Conservation (phyloP, 192 early-diverging fungal genomes). For the Pilobolus umbonatus region DNA sequence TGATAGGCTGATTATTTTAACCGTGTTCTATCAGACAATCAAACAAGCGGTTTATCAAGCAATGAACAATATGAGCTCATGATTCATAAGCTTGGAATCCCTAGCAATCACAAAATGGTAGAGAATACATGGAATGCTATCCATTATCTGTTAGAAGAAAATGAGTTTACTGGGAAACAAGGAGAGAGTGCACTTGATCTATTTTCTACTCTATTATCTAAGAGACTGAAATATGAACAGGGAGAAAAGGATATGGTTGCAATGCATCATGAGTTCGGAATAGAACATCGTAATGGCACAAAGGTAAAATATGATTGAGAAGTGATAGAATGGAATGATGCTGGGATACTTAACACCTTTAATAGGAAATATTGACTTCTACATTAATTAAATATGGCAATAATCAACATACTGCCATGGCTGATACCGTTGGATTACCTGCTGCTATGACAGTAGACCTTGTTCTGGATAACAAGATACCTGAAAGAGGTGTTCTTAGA, state of each 20-base stretch:
- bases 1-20: constrained; percentile 41
- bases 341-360: neutral
- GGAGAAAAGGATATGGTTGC: constrained; percentile 91
- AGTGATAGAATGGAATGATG: neutral
- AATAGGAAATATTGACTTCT: constrained; percentile 55
- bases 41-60: neutral
- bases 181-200: constrained; percentile 65
- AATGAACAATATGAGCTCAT: constrained; percentile 21
- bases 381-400: constrained; percentile 65
- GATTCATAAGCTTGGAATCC: constrained; percentile 36
- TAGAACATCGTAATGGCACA: constrained; percentile 60
- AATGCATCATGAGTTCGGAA: constrained; percentile 93
- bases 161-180: neutral
- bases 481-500: constrained; percentile 58
- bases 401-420: constrained; percentile 74
- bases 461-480: constrained; percentile 47
- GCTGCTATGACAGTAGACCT: constrained; percentile 74
- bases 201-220: constrained; percentile 76
- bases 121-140: constrained; percentile 47
- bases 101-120: constrained; percentile 39
- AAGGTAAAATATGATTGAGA: constrained; percentile 28
- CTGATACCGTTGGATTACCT: constrained; percentile 76
- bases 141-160: neutral
- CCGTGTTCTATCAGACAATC: constrained; percentile 29
- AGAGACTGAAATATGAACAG: constrained; percentile 66